Evolutionary conservation across 2,329 filamentous ascomycete species (phyloP).

Genomic region (Proliferodiscus dingleyae): DNA sequence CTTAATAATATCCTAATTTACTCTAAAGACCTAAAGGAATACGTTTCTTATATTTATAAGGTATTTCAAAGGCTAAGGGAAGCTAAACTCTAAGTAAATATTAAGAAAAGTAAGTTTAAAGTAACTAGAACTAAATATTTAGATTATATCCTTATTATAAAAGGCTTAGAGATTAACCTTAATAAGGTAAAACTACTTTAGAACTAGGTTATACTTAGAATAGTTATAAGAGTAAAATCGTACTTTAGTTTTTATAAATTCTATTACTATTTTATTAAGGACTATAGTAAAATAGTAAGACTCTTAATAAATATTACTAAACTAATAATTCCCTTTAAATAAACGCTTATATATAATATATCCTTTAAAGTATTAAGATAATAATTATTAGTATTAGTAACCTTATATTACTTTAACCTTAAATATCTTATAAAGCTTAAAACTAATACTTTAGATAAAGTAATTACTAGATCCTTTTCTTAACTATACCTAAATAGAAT

Average conservation of each 20-base stretch:
- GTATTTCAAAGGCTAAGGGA: not conserved
- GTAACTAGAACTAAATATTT: not conserved
- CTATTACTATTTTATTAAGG: conserved; percentile 11
- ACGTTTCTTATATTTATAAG: not conserved
- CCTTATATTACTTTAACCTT: conserved; percentile 1
- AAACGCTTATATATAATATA: not conserved
- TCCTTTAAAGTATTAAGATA: not conserved
- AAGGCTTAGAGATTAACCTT: conserved; percentile 3
- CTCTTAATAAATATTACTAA: not conserved
- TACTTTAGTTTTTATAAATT: conserved; percentile 14
- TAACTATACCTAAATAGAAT: too few species aligned
- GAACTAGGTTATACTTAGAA: not conserved
- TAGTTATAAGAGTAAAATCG: conserved; percentile 1
- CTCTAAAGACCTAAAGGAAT: not conserved
- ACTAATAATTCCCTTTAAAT: not conserved
- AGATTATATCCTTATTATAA: not conserved
- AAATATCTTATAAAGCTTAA: conserved; percentile 1
- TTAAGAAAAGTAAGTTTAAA: conserved; percentile 1
- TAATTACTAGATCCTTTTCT: conserved; percentile 4
- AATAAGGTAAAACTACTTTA: conserved; percentile 4
- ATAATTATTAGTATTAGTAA: not conserved
- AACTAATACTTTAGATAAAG: conserved; percentile 9
- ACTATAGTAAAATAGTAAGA: conserved; percentile 4
- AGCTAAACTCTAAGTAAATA: not conserved
- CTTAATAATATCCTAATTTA: conserved; percentile 13